Percentiles rank a stretch among this genome's conserved stretches.
Evolutionary conservation across 2,329 filamentous ascomycete genomes (phyloP).

Genomic region (Fusarium nelsonii): DNA sequence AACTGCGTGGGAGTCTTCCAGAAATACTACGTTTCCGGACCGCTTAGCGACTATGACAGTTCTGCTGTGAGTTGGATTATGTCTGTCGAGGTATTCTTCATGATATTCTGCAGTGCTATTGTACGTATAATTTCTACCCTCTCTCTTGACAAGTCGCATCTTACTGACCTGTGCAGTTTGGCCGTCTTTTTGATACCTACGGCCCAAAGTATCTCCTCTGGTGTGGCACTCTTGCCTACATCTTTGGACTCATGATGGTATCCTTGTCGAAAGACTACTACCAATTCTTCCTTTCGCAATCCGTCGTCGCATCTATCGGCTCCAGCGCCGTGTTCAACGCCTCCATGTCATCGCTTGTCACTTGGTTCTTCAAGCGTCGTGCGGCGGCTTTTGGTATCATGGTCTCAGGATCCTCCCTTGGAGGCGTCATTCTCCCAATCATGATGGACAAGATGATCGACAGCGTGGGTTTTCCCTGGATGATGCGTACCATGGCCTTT

Average conservation of each 20-base stretch:
- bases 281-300: conserved; percentile 60
- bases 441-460: conserved; percentile 68
- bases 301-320: conserved; percentile 57
- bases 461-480: conserved; percentile 60
- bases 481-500: conserved; percentile 62
- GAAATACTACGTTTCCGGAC: conserved; percentile 66
- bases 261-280: conserved; percentile 62
- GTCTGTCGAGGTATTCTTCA: conserved; percentile 64
- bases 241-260: conserved; percentile 75
- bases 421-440: conserved; percentile 71
- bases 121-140: conserved; percentile 52
- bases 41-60: conserved; percentile 61
- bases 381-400: conserved; percentile 67
- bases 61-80: conserved; percentile 71
- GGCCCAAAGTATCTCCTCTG: conserved; percentile 71
- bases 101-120: conserved; percentile 62
- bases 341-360: conserved; percentile 58
- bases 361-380: conserved; percentile 66
- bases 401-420: conserved; percentile 66
- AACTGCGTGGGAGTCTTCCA: conserved; percentile 68
- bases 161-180: conserved; percentile 53
- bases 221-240: conserved; percentile 66
- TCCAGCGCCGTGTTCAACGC: conserved; percentile 59
- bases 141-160: conserved; percentile 19
- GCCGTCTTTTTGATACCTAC: conserved; percentile 73